Conservation (phyloP, 176 grass and related monocot species). For the Rhynchospora breviuscula region DNA sequence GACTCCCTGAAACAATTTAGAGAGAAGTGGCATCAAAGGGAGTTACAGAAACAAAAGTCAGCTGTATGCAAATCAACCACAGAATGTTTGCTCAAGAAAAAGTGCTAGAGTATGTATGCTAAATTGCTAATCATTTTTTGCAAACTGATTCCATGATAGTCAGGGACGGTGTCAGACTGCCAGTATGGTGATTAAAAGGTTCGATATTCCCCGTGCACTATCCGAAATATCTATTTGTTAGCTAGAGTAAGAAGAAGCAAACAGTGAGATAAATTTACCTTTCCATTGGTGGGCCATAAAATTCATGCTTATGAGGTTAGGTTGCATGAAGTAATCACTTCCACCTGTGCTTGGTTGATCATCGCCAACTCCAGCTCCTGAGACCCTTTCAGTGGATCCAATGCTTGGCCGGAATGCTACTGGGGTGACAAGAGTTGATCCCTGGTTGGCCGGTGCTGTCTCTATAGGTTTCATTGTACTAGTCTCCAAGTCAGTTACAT, state of each 20-base stretch:
- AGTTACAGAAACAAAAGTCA: not conserved
- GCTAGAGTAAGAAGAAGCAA: not conserved
- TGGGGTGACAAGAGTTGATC: conserved; percentile 24
- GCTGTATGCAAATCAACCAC: not conserved
- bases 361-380: not conserved
- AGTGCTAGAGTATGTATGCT: not conserved
- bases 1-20: conserved; percentile 9
- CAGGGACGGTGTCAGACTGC: no score
- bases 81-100: not conserved
- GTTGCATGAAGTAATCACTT: conserved; percentile 26
- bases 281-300: conserved; percentile 24
- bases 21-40: not conserved
- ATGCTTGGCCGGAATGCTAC: conserved; percentile 20
- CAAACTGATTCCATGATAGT: not conserved
- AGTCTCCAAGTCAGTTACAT: conserved; percentile 1
- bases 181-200: not conserved
- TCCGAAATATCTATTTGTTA: not conserved
- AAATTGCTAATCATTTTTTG: not conserved
- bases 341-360: conserved; percentile 13
- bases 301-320: conserved; percentile 23
- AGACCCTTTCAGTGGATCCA: conserved; percentile 9
- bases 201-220: not conserved
- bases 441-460: not conserved
- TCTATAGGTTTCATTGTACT: conserved; percentile 8
- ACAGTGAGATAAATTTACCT: conserved; percentile 7